A percentile compares a stretch with the other conserved stretches of the same genome.
Evolutionary conservation across 192 early-diverging fungal genomes (phyloP).

Genomic region (Lobosporangium transversale): DNA sequence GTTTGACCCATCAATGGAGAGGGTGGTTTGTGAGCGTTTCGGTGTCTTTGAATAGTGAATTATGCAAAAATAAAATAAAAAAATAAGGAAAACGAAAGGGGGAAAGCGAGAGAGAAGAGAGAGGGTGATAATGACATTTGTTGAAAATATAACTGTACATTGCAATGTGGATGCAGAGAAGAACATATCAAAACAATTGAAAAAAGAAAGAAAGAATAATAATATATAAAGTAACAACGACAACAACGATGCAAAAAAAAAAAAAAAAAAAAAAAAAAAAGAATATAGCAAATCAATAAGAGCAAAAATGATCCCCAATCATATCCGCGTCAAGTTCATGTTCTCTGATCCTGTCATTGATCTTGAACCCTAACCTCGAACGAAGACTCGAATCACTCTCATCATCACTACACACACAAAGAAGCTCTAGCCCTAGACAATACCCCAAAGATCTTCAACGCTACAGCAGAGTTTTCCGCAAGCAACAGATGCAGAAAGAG

Average conservation of each 20-base stretch:
- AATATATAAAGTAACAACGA: slow-evolving; percentile 2
- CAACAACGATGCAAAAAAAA: slow-evolving; percentile 8
- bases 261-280: slow-evolving; percentile 4
- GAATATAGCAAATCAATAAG: background rate
- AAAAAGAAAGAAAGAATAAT: slow-evolving; percentile 4
- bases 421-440: slow-evolving; percentile 65
- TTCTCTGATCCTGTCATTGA: too few relatives aligned
- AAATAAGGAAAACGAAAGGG: background rate
- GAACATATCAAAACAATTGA: slow-evolving; percentile 10
- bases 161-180: slow-evolving; percentile 19
- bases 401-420: too few relatives aligned
- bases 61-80: background rate
- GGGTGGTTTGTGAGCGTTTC: background rate
- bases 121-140: slow-evolving; percentile 15
- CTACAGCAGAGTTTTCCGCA: slow-evolving; percentile 93
- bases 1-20: slow-evolving; percentile 15
- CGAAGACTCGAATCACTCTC: too few relatives aligned
- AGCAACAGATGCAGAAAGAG: slow-evolving; percentile 95
- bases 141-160: slow-evolving; percentile 29
- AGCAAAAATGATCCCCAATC: slow-evolving; percentile 5
- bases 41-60: background rate
- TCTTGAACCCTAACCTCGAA: too few relatives aligned
- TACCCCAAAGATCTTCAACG: slow-evolving; percentile 91
- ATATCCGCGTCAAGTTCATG: background rate
- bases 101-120: background rate